These are phyloP conservation scores for Microdochium trichocladiopsis DNA, from an alignment of 2,329 filamentous ascomycete species.

Conservation along the genomic window DNA sequence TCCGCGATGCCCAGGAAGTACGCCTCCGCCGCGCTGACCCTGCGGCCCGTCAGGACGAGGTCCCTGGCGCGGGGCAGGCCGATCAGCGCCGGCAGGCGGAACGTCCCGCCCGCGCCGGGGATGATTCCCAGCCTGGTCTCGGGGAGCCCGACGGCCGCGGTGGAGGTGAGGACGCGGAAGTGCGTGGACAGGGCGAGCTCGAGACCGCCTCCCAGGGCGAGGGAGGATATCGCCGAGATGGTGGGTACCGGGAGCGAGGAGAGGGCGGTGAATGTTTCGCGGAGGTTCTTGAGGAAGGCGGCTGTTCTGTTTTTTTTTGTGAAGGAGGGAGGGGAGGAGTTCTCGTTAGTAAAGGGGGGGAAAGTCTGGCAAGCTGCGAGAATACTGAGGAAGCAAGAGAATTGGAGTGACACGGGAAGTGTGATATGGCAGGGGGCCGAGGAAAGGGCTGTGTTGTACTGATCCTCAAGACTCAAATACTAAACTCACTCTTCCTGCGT, in stretches of 20 bases:
- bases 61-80: slow-evolving; percentile 79
- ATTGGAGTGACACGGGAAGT: too few species aligned
- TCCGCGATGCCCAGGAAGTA: slow-evolving; percentile 90
- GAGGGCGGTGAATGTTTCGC: slow-evolving; percentile 67
- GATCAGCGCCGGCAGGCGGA: slow-evolving; percentile 75
- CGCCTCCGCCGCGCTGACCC: slow-evolving; percentile 75
- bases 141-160: slow-evolving; percentile 72
- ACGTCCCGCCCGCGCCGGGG: slow-evolving; percentile 88
- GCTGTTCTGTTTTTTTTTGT: slow-evolving; percentile 51
- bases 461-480: too few species aligned
- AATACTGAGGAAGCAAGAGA: too few species aligned
- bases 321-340: not conserved
- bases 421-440: too few species aligned
- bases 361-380: too few species aligned
- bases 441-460: too few species aligned
- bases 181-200: slow-evolving; percentile 87
- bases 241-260: slow-evolving; percentile 78
- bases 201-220: slow-evolving; percentile 86
- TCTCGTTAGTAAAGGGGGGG: too few species aligned
- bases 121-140: slow-evolving; percentile 93
- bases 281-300: slow-evolving; percentile 70
- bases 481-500: slow-evolving; percentile 67
- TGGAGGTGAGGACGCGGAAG: slow-evolving; percentile 79
- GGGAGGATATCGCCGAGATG: slow-evolving; percentile 77
- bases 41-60: slow-evolving; percentile 82